Evolutionary conservation across 352 stramenopile genomes (phyloP), one percentile per base, ranked within the genome.

Genomic region (Phytophthora hibernalis): DNA sequence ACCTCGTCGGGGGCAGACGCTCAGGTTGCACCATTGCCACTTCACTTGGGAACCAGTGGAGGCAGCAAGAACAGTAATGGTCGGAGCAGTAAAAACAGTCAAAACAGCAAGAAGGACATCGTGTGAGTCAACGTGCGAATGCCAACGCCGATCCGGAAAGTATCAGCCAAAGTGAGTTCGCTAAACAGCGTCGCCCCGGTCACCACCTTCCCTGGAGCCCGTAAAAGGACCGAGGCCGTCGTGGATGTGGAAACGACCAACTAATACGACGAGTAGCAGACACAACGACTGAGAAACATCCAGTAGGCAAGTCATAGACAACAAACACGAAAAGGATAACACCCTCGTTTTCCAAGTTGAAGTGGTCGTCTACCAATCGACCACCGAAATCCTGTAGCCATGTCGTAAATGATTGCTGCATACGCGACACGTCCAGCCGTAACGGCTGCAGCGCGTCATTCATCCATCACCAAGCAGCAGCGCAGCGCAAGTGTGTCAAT

Each of bases 131-230:
- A 49, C 7, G 26, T 54, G 4, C 40, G 31, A 15, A 20, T 63
- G 20, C 56, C 52, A 1, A 26, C 31, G 28, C 22, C 18, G 10
- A 24, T 65, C 15, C 61, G 43, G 18, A 76, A 68, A 35, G 9
- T 43, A 9, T 76, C 69, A 3, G 52, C 66, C 53, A 76, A 65
- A 54, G 56, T 74, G 22, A 68, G 60, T 31, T 40, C 70, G 0
- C 20, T 68, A 8, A 55, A 61, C 42, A 48, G 7, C 6, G n/a
- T 61, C 15, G 61, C 65, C 0, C 73, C 65, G 2, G 69, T 74
- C 11, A 22, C 42, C 9, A 11, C 56, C 24, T 66, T 77, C 12
- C 53, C 43, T 11, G 7, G 8, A n/a, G 15, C 20, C 15, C 12
- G 26, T 10, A 33, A 72, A 55, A 57, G 35, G 40, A 1, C 47